These are phyloP conservation scores for Cylindrodendrum hubeiense DNA, from an alignment of 2,329 filamentous ascomycete species.

Conservation along the genomic window DNA sequence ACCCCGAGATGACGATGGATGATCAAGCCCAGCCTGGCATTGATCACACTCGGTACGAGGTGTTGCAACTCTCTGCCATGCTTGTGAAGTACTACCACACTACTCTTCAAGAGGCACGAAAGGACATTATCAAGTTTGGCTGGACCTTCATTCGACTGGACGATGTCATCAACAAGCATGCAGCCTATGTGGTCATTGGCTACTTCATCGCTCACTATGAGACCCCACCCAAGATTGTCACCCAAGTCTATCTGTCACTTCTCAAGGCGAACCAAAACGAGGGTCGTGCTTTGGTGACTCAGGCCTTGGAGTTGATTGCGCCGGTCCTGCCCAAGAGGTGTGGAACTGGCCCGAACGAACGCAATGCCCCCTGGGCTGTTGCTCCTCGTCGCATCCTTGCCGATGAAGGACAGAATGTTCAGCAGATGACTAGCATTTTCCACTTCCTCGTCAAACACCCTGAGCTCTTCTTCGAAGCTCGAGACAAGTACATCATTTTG, in stretches of 20 bases:
- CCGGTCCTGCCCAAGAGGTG: slow-evolving; percentile 91
- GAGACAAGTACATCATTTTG: slow-evolving; percentile 89
- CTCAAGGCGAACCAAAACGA: slow-evolving; percentile 96
- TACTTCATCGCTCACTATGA: slow-evolving; percentile 99
- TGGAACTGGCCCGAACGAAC: slow-evolving; percentile 73
- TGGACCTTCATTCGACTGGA: slow-evolving; percentile 99
- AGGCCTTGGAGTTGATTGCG: slow-evolving; percentile 94
- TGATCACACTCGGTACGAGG: slow-evolving; percentile 95
- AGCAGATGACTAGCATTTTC: slow-evolving; percentile 97
- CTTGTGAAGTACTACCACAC: slow-evolving; percentile 94
- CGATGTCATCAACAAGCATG: slow-evolving; percentile 99
- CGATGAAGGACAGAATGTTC: slow-evolving; percentile 94
- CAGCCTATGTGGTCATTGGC: slow-evolving; percentile 94
- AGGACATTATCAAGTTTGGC: slow-evolving; percentile 98
- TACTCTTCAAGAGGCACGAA: slow-evolving; percentile 89
- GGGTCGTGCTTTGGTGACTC: slow-evolving; percentile 89
- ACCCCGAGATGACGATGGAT: slow-evolving; percentile 83
- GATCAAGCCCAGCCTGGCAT: slow-evolving; percentile 88
- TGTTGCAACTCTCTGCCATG: slow-evolving; percentile 93
- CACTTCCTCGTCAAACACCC: slow-evolving; percentile 95
- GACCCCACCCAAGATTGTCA: slow-evolving; percentile 94
- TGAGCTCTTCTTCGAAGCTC: slow-evolving; percentile 92
- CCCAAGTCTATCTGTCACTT: slow-evolving; percentile 93
- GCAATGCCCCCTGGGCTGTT: slow-evolving; percentile 87
- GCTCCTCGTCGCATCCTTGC: slow-evolving; percentile 91